These are phyloP conservation scores for Aspergillus brunneoviolaceus DNA, from an alignment of 2,329 filamentous ascomycete species.

Conservation along the genomic window DNA sequence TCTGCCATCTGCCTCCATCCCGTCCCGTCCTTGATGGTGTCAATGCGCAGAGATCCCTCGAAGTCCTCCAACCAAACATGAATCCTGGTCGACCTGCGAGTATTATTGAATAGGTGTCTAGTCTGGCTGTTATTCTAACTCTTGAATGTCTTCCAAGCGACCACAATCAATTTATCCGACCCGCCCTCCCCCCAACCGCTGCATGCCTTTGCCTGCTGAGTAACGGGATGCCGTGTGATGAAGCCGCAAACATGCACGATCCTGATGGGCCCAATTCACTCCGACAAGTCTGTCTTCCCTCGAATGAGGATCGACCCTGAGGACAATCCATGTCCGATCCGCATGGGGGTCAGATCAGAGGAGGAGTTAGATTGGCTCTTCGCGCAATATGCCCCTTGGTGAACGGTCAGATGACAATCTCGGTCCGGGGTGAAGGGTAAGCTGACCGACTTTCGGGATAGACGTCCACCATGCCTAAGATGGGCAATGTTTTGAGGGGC, in stretches of 20 bases:
- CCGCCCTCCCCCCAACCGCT: not conserved
- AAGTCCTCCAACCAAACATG: not conserved
- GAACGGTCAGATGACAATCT: not conserved
- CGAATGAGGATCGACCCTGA: not conserved
- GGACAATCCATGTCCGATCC: not conserved
- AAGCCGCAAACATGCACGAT: not conserved
- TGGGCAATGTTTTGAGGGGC: not conserved
- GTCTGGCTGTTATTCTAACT: not conserved
- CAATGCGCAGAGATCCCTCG: not conserved
- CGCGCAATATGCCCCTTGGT: not conserved
- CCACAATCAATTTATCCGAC: not conserved
- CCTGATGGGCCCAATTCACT: not conserved
- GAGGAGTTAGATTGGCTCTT: not conserved
- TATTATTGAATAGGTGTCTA: not conserved
- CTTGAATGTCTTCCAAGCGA: not conserved
- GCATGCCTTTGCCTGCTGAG: not conserved
- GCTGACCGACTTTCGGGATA: not conserved
- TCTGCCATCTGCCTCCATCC: not conserved
- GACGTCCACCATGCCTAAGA: not conserved
- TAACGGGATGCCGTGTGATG: not conserved
- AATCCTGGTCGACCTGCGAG: not conserved
- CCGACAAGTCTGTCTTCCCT: not conserved
- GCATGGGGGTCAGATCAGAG: not conserved
- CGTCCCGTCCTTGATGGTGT: not conserved
- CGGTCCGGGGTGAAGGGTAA: not conserved